Conservation (phyloP, 1,139 yeast species). For the Suzukiozyma palmioleophila region DNA sequence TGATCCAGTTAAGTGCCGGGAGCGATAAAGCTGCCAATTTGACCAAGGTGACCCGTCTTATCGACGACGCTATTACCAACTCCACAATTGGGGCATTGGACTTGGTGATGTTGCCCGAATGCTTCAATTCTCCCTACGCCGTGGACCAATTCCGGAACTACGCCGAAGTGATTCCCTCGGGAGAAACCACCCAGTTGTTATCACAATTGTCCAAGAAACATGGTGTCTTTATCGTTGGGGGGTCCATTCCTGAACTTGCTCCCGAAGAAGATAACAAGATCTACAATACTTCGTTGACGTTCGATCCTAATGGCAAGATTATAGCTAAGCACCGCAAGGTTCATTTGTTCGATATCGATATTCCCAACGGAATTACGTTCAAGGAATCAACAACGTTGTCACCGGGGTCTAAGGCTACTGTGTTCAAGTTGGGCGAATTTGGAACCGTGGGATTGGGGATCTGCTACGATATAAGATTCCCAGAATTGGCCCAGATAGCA, state of each 20-base stretch:
- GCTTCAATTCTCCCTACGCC: constrained; percentile 93
- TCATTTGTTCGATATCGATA: constrained; percentile 87
- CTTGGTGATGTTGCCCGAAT: constrained; percentile 77
- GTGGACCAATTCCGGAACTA: constrained; percentile 81
- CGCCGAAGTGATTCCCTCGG: constrained; percentile 71
- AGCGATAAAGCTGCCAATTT: constrained; percentile 59
- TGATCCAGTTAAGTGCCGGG: constrained; percentile 74
- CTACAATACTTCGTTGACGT: constrained; percentile 81
- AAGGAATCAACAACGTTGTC: constrained; percentile 72
- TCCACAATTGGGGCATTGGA: constrained; percentile 48
- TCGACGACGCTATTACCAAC: constrained; percentile 46
- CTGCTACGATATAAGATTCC: constrained; percentile 90
- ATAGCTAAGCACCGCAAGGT: constrained; percentile 86
- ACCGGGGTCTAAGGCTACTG: constrained; percentile 79
- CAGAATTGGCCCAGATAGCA: constrained; percentile 80
- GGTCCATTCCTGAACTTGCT: constrained; percentile 80
- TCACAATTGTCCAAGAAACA: constrained; percentile 60
- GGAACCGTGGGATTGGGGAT: constrained; percentile 87
- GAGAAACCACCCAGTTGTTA: constrained; percentile 62
- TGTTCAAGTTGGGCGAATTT: constrained; percentile 59
- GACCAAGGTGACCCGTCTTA: constrained; percentile 44
- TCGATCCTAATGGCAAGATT: constrained; percentile 63
- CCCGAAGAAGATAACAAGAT: constrained; percentile 43
- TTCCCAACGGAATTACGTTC: constrained; percentile 84
- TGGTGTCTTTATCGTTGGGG: constrained; percentile 71